Conservation (phyloP, 805 yeast species). For the Starmerella riodocensis region DNA sequence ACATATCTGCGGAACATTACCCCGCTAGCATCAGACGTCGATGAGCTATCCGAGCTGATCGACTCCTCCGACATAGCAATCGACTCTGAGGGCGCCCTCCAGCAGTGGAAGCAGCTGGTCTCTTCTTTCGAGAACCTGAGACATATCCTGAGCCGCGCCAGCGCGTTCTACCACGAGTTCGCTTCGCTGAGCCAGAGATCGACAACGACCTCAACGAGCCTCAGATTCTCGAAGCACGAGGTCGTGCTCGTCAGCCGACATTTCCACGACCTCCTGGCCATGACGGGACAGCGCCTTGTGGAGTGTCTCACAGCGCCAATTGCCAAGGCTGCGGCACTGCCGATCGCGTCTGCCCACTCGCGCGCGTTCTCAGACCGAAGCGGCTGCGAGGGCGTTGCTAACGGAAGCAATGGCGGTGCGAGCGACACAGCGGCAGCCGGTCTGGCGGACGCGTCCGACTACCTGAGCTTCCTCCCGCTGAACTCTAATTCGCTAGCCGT, state of each 20-base stretch:
- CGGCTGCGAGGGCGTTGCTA: no score
- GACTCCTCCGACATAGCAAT: neutral
- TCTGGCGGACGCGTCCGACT: neutral
- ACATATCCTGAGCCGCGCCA: constrained; percentile 11
- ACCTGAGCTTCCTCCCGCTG: constrained; percentile 50
- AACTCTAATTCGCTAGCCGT: constrained; percentile 50
- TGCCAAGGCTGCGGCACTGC: constrained; percentile 7
- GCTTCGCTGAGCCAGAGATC: constrained; percentile 10
- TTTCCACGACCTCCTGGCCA: constrained; percentile 6
- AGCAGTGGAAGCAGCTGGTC: constrained; percentile 17
- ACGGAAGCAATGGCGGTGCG: no score
- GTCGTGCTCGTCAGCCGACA: constrained; percentile 4
- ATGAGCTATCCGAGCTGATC: neutral
- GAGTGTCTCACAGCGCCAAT: constrained; percentile 10
- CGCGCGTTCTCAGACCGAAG: no score
- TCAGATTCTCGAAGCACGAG: constrained; percentile 6
- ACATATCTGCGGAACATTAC: constrained; percentile 7
- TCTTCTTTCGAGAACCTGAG: constrained; percentile 12
- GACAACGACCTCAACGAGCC: constrained; percentile 3
- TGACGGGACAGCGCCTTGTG: constrained; percentile 7
- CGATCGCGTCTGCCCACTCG: constrained; percentile 14
- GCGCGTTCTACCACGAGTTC: constrained; percentile 21
- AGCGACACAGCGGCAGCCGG: neutral
- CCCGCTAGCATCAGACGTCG: neutral
- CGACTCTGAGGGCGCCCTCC: constrained; percentile 14